phyloP scores from a whole-genome alignment of 176 grass and related monocot species.

The Otatea glauca region DNA sequence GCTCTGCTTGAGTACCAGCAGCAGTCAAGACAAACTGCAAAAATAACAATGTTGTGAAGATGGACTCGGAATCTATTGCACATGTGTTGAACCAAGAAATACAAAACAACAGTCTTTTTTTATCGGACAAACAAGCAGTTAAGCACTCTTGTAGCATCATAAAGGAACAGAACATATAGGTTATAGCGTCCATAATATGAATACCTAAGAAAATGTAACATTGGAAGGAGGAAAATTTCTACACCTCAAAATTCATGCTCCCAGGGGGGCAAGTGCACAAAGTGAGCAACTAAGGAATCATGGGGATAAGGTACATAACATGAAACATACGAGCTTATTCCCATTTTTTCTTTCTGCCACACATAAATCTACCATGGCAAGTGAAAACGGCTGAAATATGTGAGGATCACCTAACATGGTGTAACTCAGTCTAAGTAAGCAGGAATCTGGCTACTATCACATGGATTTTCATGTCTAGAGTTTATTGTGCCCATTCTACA shows the following conservation, averaged over 20 bases:
- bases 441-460: conserved; percentile 7
- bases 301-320: not conserved
- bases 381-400: not conserved
- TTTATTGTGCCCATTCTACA: conserved; percentile 3
- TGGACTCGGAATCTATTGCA: conserved; percentile 22
- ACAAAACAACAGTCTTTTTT: not conserved
- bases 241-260: not conserved
- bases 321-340: not conserved
- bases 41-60: conserved; percentile 27
- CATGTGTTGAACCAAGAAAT: conserved; percentile 11
- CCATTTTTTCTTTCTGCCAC: not conserved
- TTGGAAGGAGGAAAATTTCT: not conserved
- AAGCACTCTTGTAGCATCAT: not conserved
- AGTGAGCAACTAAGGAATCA: not conserved
- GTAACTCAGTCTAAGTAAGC: not conserved
- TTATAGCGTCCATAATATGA: conserved; percentile 20
- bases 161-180: not conserved
- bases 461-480: conserved; percentile 1
- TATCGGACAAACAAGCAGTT: not conserved
- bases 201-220: not conserved
- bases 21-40: conserved; percentile 94
- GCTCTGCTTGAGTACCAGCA: conserved; percentile 72
- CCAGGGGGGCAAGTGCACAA: not conserved
- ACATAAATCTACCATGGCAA: not conserved
- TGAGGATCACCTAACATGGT: not conserved